A percentile compares a stretch with the other conserved stretches of the same genome.
Evolutionary conservation across 2,329 filamentous ascomycete species (phyloP).

Genomic region (Botrytis byssoidea): DNA sequence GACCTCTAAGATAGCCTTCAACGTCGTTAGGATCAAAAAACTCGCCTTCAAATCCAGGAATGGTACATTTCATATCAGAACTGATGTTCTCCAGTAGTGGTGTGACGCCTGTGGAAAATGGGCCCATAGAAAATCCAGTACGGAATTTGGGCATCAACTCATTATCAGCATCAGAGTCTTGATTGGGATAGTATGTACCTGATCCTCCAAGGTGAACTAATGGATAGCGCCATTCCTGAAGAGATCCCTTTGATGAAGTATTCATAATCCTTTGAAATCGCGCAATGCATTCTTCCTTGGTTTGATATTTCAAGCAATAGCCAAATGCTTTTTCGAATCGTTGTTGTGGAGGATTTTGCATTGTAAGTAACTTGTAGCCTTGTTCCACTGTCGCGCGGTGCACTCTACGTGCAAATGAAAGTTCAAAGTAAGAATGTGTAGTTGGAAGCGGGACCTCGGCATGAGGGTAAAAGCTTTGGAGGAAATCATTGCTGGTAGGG

Average conservation of each 20-base stretch:
- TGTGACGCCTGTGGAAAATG: conserved; percentile 46
- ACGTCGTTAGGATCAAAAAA: conserved; percentile 79
- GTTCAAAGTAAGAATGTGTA: conserved; percentile 62
- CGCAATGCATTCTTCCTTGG: conserved; percentile 48
- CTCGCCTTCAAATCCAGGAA: conserved; percentile 66
- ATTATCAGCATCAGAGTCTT: conserved; percentile 27
- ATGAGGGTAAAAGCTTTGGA: conserved; percentile 34
- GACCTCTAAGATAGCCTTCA: conserved; percentile 66
- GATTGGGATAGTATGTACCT: conserved; percentile 59
- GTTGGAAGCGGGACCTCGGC: conserved; percentile 45
- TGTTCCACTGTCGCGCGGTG: conserved; percentile 65
- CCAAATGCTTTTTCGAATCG: conserved; percentile 61
- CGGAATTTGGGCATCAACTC: conserved; percentile 35
- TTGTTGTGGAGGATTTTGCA: conserved; percentile 48
- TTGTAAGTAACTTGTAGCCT: conserved; percentile 57
- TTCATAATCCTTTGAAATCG: conserved; percentile 39
- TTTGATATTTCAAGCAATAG: conserved; percentile 64
- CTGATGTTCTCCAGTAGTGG: conserved; percentile 47
- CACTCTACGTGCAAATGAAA: conserved; percentile 67
- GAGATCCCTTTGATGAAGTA: conserved; percentile 41
- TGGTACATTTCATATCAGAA: conserved; percentile 50
- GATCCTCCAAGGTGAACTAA: conserved; percentile 66
- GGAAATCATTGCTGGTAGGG: conserved; percentile 35
- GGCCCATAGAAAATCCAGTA: conserved; percentile 48
- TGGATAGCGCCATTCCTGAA: conserved; percentile 60